Base-by-base conservation (phyloP, 179 eudicot genomes). In the Vitellaria paradoxa region DNA sequence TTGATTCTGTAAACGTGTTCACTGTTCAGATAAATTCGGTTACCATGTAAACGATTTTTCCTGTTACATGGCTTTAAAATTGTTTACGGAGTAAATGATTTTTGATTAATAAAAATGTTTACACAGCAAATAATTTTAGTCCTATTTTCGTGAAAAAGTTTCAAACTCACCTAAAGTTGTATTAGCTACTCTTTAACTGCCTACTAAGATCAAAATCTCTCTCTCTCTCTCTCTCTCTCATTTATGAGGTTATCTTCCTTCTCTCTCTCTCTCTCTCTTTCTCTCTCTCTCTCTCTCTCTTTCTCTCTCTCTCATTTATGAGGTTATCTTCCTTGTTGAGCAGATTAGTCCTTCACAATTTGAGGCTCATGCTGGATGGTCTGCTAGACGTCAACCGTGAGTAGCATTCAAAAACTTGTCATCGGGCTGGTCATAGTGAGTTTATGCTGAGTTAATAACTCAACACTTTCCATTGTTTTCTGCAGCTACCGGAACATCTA, bases 311-410 rank as follows among this genome's bases (percentile, higher is more conserved):
- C 45, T 45, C 15, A 61, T 50, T 24, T 46, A 14, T 62, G 57
- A 61, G 42, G 46, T 68, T 71, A 15, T 81, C 52, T 82, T 66
- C 45, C 7, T 83, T 76, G 72, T 52, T 42, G 71, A 78, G 83
- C 91, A 96, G 99, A 87, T 96, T 80, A 93, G 98, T 87, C 99
- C 99, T 64, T 93, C 99, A 23, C 97, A 91, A 79, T 96, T 96
- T 84, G 99, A 96, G 83, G 92, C 97, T 85, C 99, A 96, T 82
- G 99, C 99, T 72, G 99, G 99, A 82, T 90, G 97, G 94, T 91
- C 97, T 74, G 94, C 93, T 47, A 92, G 96, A 84, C 93, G 98
- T 77, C 99, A 96, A 89, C 99, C 99, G 99, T 96, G 84, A 90
- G 94, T 90, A n/a, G 71, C 53, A 24, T 77, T 66, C 46, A 9